phyloP scores from a whole-genome alignment of 169 alveolate species.

The Cryptosporidium viatorum region DNA sequence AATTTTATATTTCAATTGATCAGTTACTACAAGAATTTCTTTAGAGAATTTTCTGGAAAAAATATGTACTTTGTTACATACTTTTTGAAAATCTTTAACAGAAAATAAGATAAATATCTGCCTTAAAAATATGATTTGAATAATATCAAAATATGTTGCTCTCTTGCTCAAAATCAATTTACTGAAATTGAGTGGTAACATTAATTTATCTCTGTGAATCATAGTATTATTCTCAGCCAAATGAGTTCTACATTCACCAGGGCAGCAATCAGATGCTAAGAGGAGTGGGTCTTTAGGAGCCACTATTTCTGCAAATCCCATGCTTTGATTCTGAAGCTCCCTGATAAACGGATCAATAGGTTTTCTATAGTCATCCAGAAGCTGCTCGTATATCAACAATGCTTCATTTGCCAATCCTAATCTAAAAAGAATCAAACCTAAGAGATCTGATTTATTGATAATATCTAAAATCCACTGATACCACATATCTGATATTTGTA shows the following conservation, averaged over 20 bases:
- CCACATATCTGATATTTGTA: conserved; percentile 67
- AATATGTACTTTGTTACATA: not conserved
- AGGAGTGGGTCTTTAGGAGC: conserved; percentile 46
- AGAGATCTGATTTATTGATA: conserved; percentile 15
- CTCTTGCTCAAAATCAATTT: conserved; percentile 10
- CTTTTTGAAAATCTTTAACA: conserved; percentile 12
- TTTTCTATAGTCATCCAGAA: not conserved
- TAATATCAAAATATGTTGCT: conserved; percentile 59
- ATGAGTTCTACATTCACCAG: conserved; percentile 63
- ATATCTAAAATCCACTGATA: conserved; percentile 72
- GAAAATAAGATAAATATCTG: conserved; percentile 15
- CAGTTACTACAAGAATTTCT: conserved; percentile 29
- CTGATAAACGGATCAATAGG: not conserved
- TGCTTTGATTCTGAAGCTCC: conserved; percentile 18
- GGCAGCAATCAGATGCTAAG: conserved; percentile 61
- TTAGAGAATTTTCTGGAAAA: conserved; percentile 24
- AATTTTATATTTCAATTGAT: conserved; percentile 12
- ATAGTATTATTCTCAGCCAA: conserved; percentile 11
- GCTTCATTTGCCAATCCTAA: conserved; percentile 45
- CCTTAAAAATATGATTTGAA: conserved; percentile 38
- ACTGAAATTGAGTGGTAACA: conserved; percentile 31
- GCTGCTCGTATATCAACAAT: conserved; percentile 28
- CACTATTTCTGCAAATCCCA: conserved; percentile 31
- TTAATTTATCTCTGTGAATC: conserved; percentile 14
- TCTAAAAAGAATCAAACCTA: conserved; percentile 28